Evolutionary conservation across 148 eudicot species (phyloP), one percentile per base, ranked within the genome.

Genomic region (Rhododendron griersonianum): DNA sequence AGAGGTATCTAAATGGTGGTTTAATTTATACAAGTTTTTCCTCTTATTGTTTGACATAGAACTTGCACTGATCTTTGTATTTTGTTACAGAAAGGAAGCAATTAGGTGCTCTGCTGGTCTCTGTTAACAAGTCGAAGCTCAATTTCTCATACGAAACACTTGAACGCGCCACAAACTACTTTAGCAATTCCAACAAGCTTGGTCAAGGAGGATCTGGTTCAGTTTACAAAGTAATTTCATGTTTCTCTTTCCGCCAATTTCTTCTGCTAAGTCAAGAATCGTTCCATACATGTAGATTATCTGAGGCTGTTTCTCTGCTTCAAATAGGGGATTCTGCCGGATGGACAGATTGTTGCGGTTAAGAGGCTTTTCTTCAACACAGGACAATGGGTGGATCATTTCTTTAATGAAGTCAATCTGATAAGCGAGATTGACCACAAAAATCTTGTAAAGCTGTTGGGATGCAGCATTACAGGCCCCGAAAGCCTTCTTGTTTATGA

Each of bases 181-280:
- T 93, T 59, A 28, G 85, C 85, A 76, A 79, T 3, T 84, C 93
- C 25, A 92, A 89, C 57, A 93, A 92, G 79, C 88, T 93, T 6
- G 94, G 94, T 30, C 90, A 93, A 89, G 95, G 95, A 63, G 93
- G 91, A 74, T 89, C 90, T 83, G 95, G 95, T n/a, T 83, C 92
- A 28, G 95, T 93, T 30, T 93, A 90, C 82, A 91, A 88, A 80
- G 92, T 91, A 86, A 25, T 74, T 77, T 50, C 41, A 44, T 28
- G 5, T 13, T 30, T 15, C 41, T 0, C 7, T 16, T 28, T 39
- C 21, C 14, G 2, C 11, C n/a, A 5, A 50, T 57, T 69, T 74
- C 48, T 44, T 55, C 18, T 80, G 67, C 21, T 15, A 55, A 65
- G 48, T n/a, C 23, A 25, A 14, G 3, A 44, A 47, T 28, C 25